Percentiles rank a stretch among this genome's conserved stretches.
Conservation (phyloP, 2,329 filamentous ascomycete species). For the Mycocentrospora acerina region DNA sequence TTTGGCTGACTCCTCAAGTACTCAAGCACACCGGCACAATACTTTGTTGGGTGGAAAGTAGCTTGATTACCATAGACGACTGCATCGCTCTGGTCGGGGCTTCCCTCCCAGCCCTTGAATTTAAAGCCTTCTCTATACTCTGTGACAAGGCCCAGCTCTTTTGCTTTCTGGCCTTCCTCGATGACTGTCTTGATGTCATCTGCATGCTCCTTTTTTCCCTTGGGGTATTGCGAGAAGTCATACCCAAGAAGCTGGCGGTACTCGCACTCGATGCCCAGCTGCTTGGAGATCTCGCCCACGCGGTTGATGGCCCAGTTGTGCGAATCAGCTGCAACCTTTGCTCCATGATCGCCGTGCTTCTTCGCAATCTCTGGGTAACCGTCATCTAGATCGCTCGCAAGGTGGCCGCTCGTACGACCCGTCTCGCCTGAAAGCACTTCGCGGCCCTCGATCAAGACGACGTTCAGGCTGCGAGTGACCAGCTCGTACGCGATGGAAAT, state of each 20-base stretch:
- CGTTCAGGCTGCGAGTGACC: slow-evolving; percentile 51
- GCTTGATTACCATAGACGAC: slow-evolving; percentile 53
- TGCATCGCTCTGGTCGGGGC: slow-evolving; percentile 54
- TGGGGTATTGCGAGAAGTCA: slow-evolving; percentile 53
- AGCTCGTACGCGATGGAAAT: slow-evolving; percentile 57
- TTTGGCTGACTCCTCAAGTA: slow-evolving; percentile 55
- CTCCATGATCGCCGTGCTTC: slow-evolving; percentile 55
- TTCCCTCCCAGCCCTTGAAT: slow-evolving; percentile 55
- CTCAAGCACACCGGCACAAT: slow-evolving; percentile 54
- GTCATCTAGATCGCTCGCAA: slow-evolving; percentile 58
- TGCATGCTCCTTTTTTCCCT: slow-evolving; percentile 46
- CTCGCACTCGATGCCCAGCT: slow-evolving; percentile 58
- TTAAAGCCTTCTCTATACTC: slow-evolving; percentile 48
- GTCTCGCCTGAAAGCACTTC: slow-evolving; percentile 58
- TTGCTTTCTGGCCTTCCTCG: slow-evolving; percentile 50
- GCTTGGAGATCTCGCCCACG: slow-evolving; percentile 52
- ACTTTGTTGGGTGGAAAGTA: slow-evolving; percentile 60
- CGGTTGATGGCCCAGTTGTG: slow-evolving; percentile 57
- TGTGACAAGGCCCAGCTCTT: slow-evolving; percentile 47
- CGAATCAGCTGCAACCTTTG: slow-evolving; percentile 54
- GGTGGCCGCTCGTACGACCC: slow-evolving; percentile 56
- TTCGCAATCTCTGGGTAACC: slow-evolving; percentile 54
- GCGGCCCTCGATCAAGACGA: slow-evolving; percentile 57
- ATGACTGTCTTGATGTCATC: slow-evolving; percentile 50
- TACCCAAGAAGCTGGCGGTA: slow-evolving; percentile 55